Evolutionary conservation across 306 rosid genomes (phyloP), one percentile per base, ranked within the genome.

Genomic region (Ammopiptanthus mongolicus): DNA sequence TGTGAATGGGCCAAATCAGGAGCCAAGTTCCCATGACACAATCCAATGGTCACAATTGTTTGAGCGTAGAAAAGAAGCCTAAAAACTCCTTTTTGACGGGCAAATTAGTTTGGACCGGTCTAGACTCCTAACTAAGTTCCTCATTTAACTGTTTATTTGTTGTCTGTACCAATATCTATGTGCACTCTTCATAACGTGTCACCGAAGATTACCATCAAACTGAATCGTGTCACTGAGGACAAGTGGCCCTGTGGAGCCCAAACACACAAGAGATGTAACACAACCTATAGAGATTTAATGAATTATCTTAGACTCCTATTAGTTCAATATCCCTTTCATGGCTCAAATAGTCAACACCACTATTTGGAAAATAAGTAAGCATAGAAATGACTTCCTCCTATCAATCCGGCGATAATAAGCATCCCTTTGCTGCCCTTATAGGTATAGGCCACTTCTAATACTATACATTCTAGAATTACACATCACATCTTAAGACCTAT

Each of bases 401-500:
- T 60, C 77, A 80, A 76, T 84, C 84, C 83, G 83, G 85, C 78
- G 66, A 31, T 52, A 61, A 80, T 76, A 6, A 64, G 56, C 78
- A 76, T 17, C 79, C 59, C 69, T 39, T 73, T 13, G 76, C 41
- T 48, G 5, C 60, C 31, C 25, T 31, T 60, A 17, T 21, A 46
- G 77, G 42, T 5, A 42, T 72, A 58, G 12, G 23, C 44, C n/a
- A n/a, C n/a, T n/a, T n/a, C n/a, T 25, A 1, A 25, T 51, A 8
- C 67, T 60, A 13, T 52, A 55, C 48, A 65, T 59, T 23, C 48
- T 6, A 53, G 3, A 48, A 25, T 22, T 22, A 15, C 65, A 51
- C 65, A 36, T 64, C 74, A 61, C 58, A 51, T 51, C 25, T 39
- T 25, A 41, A 41, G 47, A 31, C 69, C 70, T 36, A 23, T 42